A percentile compares a stretch with the other conserved stretches of the same genome.
Conservation (phyloP, 2,329 filamentous ascomycete species). For the Alternaria hordeiaustralica region DNA sequence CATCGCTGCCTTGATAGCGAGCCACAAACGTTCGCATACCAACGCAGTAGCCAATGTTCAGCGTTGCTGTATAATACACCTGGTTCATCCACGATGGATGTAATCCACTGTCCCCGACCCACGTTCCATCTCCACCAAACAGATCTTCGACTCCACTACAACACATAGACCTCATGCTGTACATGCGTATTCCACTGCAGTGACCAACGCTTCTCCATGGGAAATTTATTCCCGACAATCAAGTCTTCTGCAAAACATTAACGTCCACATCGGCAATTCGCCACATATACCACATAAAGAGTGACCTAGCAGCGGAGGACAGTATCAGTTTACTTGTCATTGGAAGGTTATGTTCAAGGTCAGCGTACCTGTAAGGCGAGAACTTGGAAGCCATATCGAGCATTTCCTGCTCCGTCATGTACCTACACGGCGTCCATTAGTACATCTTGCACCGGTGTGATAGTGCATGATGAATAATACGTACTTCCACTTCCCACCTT, state of each 20-base stretch:
- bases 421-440: conserved; percentile 48
- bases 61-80: background rate
- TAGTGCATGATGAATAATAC: conserved; percentile 3
- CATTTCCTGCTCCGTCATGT: conserved; percentile 96
- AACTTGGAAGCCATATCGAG: conserved; percentile 79
- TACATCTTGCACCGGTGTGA: background rate
- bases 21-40: background rate
- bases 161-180: background rate
- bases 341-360: conserved; percentile 12
- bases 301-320: conserved; percentile 60
- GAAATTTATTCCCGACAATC: background rate
- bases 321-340: conserved; percentile 5
- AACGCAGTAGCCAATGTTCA: background rate
- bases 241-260: conserved; percentile 52
- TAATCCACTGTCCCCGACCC: background rate
- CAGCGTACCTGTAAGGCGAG: conserved; percentile 73
- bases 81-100: background rate
- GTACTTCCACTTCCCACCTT: conserved; percentile 84
- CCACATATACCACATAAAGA: conserved; percentile 99
- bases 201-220: background rate
- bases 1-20: background rate
- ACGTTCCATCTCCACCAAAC: background rate
- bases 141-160: background rate
- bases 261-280: conserved; percentile 80
- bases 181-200: background rate